A percentile compares a stretch with the other conserved stretches of the same genome.
phyloP scores from a whole-genome alignment of 192 early-diverging fungal species.

The Globomyces pollinis-pini region DNA sequence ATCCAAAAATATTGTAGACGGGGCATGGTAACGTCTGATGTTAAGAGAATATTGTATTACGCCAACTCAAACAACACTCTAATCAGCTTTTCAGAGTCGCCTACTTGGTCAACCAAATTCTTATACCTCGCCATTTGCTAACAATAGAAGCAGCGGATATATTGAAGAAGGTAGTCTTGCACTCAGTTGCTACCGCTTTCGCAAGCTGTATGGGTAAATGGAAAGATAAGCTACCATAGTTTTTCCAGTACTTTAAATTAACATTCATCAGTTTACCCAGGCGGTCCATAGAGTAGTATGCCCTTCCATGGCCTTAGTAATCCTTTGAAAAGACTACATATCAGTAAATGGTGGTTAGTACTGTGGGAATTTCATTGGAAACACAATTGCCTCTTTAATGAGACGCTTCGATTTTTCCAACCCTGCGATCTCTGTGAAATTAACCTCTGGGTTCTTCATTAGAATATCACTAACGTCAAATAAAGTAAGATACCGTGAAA shows the following conservation, averaged over 20 bases:
- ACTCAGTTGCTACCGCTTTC: slow-evolving; percentile 54
- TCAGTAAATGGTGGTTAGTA: too few species aligned
- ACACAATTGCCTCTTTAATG: slow-evolving; percentile 45
- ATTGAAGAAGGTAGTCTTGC: slow-evolving; percentile 54
- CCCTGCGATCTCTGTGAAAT: slow-evolving; percentile 44
- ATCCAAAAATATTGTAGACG: slow-evolving; percentile 50
- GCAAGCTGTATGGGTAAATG: too few species aligned
- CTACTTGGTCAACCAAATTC: neutral
- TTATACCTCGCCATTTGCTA: slow-evolving; percentile 47
- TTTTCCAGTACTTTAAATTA: slow-evolving; percentile 31
- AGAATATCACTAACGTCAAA: too few species aligned
- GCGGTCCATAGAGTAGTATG: slow-evolving; percentile 48
- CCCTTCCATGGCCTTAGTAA: slow-evolving; percentile 50
- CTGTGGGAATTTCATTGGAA: slow-evolving; percentile 42
- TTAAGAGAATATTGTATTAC: too few species aligned
- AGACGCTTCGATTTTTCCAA: slow-evolving; percentile 37
- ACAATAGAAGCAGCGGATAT: slow-evolving; percentile 47
- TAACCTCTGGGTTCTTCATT: slow-evolving; percentile 40
- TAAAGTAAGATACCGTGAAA: too few species aligned
- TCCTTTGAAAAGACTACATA: slow-evolving; percentile 44
- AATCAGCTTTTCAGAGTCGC: slow-evolving; percentile 49
- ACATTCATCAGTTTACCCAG: slow-evolving; percentile 2
- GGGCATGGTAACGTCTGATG: slow-evolving; percentile 47
- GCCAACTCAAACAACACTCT: slow-evolving; percentile 50
- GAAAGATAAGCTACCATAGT: too few species aligned